Base-by-base conservation (phyloP, 768 basidiomycete species). In the Leccinum longicurvipes region DNA sequence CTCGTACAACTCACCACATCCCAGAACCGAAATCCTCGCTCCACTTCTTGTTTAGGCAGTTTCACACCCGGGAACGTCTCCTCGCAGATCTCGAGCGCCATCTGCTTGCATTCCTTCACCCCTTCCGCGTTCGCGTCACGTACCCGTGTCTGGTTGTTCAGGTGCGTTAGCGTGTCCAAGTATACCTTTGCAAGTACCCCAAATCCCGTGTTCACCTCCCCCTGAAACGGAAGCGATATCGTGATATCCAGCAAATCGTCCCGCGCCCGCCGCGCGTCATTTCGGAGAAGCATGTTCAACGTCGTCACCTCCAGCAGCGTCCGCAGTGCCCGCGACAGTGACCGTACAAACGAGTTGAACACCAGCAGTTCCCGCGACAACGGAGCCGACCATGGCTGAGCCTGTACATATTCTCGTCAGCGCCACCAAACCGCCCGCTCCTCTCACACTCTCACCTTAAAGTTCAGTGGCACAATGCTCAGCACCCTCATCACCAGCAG, bases 21-120 rank as follows among this genome's bases (percentile, higher is more conserved):
- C 96, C 96, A 99, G 79, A 98, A 99, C 66, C 96, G 80, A 79
- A 99, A 98, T 6, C 96, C 96, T 49, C 96, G 77, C 73, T 97
- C 93, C 56, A 99, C 89, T 79, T 98, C 96, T 58, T 76, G 76
- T 74, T 87, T 85, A 4, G 95, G 92, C 55, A 67, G 72, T 78
- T 94, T 96, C 63, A 99, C 91, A 21, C 91, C 93, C 19, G 87
- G 82, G 80, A 98, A 98, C 54, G 91, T 93, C 68, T 94, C 89
- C 65, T 98, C 94, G 69, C 95, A 90, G 63, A 96, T 86, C 60
- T 89, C 90, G 42, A 98, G 80, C 47, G 94, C 94, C 78, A 91
- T 82, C 51, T 82, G 75, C 70, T 97, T 98, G 47, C 87, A 90
- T 63, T 91, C 86, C 65, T 74, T 80, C 53, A 95, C 91, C 19